Conservation (phyloP, 805 yeast genomes). For the Priceomyces melissophilus region DNA sequence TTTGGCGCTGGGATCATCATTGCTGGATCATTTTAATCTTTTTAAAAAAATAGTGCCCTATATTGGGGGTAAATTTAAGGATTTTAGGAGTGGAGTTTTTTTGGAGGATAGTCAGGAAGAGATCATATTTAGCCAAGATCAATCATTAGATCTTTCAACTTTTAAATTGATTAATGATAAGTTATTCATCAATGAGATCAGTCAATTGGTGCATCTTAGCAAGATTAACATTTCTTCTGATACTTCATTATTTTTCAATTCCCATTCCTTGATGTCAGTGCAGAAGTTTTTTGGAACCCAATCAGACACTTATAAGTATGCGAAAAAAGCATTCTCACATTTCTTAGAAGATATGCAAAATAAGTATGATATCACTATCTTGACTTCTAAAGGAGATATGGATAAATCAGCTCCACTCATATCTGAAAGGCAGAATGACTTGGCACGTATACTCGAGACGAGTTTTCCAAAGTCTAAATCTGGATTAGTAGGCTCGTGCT, state of each 20-base stretch:
- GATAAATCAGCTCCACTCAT: background rate
- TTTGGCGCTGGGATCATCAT: conserved; percentile 1
- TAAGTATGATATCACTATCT: conserved; percentile 23
- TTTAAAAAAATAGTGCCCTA: conserved; percentile 28
- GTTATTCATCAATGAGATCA: conserved; percentile 45
- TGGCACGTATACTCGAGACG: conserved; percentile 9
- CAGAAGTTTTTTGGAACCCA: conserved; percentile 41
- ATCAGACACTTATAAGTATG: conserved; percentile 39
- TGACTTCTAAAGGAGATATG: conserved; percentile 10
- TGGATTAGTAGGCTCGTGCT: conserved; percentile 22
- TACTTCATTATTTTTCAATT: conserved; percentile 33
- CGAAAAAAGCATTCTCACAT: conserved; percentile 33
- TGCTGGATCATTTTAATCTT: conserved; percentile 20
- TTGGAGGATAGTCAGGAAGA: conserved; percentile 5
- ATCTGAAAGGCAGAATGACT: conserved; percentile 18
- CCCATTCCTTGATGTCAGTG: conserved; percentile 41
- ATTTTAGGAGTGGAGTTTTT: conserved; percentile 8
- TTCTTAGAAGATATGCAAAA: conserved; percentile 18
- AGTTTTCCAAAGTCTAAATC: conserved; percentile 2
- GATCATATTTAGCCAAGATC: conserved; percentile 5
- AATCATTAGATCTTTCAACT: conserved; percentile 20
- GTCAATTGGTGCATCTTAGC: conserved; percentile 43
- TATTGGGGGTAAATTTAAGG: conserved; percentile 35
- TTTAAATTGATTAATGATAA: conserved; percentile 41
- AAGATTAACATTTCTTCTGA: conserved; percentile 15